Evolutionary conservation across 345 rosid species (phyloP), one percentile per base, ranked within the genome.

Genomic region (Geranium rotundifolium): DNA sequence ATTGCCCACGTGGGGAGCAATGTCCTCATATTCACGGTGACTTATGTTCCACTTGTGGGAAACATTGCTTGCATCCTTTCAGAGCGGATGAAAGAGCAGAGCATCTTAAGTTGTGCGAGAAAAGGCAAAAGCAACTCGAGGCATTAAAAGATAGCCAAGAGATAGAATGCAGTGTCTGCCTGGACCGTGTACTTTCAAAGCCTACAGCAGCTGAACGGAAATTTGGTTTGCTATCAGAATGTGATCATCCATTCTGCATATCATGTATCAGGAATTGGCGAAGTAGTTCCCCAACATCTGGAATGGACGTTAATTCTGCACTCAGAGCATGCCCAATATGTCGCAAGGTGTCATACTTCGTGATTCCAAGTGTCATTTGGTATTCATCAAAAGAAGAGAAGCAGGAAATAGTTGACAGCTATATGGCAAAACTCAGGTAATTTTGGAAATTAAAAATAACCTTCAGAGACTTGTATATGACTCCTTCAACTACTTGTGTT

Each of bases 181-280:
- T 85, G 73, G 97, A 90, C 59, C 87, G 88, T 60, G 85, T 90
- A 29, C 83, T 90, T 49, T 85, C 86, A 0, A 90, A 90, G 65
- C 57, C 91, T 1, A 72, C 87, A 17, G 83, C 85, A 57, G 87
- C 80, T 69, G 90, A 77, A 67, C 74, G 91, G 52, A 77, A 88
- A 82, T 90, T 93, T 64, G 97, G 99, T 50, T 65, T 90, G 72
- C 81, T 93, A 18, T 86, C 97, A 7, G 99, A 93, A 72, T 90
- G 99, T 60, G 92, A 93, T 81, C 99, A 93, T 82, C 95, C 99
- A 31, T 93, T 93, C 69, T 93, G 99, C 68, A 81, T 90, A 61
- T 84, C 85, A 2, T 90, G 97, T 62, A 90, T 90, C 66, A 81
- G 97, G 69, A 90, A 90, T 62, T 90, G 95, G 95, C 95, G 95